These are phyloP conservation scores for Aspergillus jensenii DNA, from an alignment of 2,329 filamentous ascomycete genomes.

Conservation along the genomic window DNA sequence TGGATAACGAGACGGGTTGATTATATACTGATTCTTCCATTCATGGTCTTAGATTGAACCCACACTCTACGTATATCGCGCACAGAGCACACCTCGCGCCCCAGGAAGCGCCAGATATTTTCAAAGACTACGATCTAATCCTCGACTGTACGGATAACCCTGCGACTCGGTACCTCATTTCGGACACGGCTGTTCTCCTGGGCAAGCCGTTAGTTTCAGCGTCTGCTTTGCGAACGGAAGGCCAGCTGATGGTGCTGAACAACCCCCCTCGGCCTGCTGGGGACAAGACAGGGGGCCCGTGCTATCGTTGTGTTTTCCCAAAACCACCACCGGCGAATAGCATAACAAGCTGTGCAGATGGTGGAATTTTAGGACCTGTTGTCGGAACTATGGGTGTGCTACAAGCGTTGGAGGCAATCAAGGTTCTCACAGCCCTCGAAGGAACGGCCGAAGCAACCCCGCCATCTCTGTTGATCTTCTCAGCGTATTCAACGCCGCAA, in stretches of 20 bases:
- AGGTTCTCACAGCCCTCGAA: constrained; percentile 61
- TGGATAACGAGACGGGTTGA: fast-evolving
- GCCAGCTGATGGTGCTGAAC: constrained; percentile 87
- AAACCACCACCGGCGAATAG: constrained; percentile 79
- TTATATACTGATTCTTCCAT: constrained; percentile 10
- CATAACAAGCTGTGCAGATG: constrained; percentile 85
- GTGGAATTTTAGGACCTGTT: constrained; percentile 86
- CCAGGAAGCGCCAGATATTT: constrained; percentile 64
- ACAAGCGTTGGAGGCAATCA: constrained; percentile 86
- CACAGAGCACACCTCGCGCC: constrained; percentile 67
- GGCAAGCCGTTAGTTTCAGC: constrained; percentile 81
- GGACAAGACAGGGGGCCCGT: constrained; percentile 67
- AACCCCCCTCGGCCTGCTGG: constrained; percentile 67
- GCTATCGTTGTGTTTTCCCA: constrained; percentile 92
- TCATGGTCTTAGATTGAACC: constrained; percentile 63
- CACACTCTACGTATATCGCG: constrained; percentile 63
- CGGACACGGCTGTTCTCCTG: constrained; percentile 80
- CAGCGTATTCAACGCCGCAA: constrained; percentile 41
- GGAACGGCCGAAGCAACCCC: constrained; percentile 21
- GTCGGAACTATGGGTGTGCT: constrained; percentile 92
- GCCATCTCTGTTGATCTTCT: constrained; percentile 44
- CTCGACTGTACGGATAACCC: constrained; percentile 96
- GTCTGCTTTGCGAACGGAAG: constrained; percentile 83
- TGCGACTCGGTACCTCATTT: constrained; percentile 86
- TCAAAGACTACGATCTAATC: constrained; percentile 74